Base-by-base conservation (phyloP, 495 filamentous ascomycete genomes). In the Massariosphaeria phaeospora region DNA sequence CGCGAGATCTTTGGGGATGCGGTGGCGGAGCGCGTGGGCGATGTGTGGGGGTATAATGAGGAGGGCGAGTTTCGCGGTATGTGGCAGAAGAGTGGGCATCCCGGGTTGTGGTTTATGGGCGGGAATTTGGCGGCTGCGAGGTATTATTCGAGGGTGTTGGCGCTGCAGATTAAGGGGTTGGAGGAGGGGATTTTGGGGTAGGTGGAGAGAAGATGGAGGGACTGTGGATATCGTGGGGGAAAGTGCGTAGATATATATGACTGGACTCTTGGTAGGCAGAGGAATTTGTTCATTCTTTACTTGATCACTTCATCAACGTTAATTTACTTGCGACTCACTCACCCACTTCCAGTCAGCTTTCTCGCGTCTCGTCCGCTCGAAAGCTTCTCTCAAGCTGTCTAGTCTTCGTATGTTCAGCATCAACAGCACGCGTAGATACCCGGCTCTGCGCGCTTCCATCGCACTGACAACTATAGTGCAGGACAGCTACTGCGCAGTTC, bases 91-190 rank as follows among this genome's bases (percentile, higher is more conserved):
- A 84, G 75, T 15, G 85, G 86, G 0, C 85, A 90, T 60, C 83
- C 83, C 0, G 85, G 85, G 0, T 81, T 91, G 48, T 95, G 87
- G 87, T 84, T 87, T 65, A 86, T 89, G 72, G 89, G 87, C 0
- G 89, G 89, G 0, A 91, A 88, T 69, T 66, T 93, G 21, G 84
- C 84, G 12, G 61, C 91, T 50, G 84, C 81, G 45, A 76, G 89
- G 55, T 89, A 84, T 57, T 88, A 76, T 51, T 89, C 85, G 11
- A 76, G 79, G 38, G 47, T 87, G 34, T 59, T 91, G 67, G 89
- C 86, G 20, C 64, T 94, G 68, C 86, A 90, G 75, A 85, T 91
- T 36, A 85, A 85, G 68, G 86, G 76, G 0, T 59, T 77, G 33
- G 75, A 88, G 58, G 57, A 61, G 57, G 46, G 57, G 1, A 38